A percentile compares a stretch with the other conserved stretches of the same genome.
phyloP scores from a whole-genome alignment of 306 rosid genomes.

The Acacia acuminata region DNA sequence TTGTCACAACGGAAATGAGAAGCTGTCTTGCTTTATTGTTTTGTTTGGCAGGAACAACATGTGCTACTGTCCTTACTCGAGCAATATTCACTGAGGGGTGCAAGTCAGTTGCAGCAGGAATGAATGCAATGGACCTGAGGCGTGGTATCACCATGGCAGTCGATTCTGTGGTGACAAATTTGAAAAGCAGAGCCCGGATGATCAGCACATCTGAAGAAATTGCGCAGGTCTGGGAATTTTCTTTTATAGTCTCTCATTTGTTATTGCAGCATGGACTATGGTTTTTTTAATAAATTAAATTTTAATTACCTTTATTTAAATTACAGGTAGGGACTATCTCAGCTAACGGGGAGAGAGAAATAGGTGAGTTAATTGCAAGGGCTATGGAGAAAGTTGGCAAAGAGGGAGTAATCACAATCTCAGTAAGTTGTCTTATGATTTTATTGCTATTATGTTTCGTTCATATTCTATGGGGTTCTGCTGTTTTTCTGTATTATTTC shows the following conservation, averaged over 20 bases:
- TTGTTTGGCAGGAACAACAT: constrained; percentile 76
- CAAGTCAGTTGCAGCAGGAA: constrained; percentile 98
- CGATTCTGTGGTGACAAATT: constrained; percentile 80
- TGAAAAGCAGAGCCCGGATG: constrained; percentile 91
- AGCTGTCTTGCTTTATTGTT: constrained; percentile 14
- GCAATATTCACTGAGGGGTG: constrained; percentile 94
- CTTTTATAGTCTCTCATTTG: not conserved
- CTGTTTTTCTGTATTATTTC: not conserved
- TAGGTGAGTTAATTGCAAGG: constrained; percentile 93
- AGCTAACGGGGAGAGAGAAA: constrained; percentile 91
- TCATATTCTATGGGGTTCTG: not conserved
- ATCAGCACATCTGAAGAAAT: constrained; percentile 98
- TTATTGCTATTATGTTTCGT: not conserved
- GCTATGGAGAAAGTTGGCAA: constrained; percentile 99
- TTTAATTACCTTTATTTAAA: not conserved
- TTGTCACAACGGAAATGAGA: not conserved
- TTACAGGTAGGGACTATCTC: constrained; percentile 93
- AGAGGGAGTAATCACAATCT: constrained; percentile 92
- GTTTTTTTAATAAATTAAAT: not conserved
- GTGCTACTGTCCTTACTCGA: constrained; percentile 87
- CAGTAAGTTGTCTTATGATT: constrained; percentile 53
- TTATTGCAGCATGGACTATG: not conserved
- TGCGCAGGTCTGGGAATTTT: constrained; percentile 67
- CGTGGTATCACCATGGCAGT: constrained; percentile 93
- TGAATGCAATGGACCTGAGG: constrained; percentile 97